Base-by-base conservation (phyloP, 306 rosid genomes). In the Lathyrus tuberosus region DNA sequence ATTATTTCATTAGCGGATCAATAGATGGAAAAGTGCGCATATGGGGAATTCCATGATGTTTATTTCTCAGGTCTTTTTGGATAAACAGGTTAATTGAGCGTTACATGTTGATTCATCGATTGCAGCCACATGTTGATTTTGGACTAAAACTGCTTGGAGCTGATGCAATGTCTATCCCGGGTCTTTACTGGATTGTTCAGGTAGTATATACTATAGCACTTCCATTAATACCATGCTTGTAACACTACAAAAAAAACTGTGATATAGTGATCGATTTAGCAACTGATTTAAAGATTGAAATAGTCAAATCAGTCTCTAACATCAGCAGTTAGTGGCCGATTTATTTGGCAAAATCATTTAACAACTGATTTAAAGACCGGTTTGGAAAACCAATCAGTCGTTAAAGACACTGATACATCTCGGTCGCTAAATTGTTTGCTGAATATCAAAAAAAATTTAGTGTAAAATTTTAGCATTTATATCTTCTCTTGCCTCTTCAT, bases 11-110 rank as follows among this genome's bases (percentile, higher is more conserved):
- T 62, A 95, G 96, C 41, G 99, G 99, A 77, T 95, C 96, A 26
- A 91, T 95, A 61, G 99, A 95, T 78, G 97, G 97, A 74, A 95
- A 95, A 86, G 91, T 95, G 66, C 99, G 99, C 72, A 86, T 95
- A 68, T 95, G 99, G 99, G 82, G 84, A 35, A 85, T 95, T 73
- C 65, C 65, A 51, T 74, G 30, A 60, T 69, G 11, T 63, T 65
- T 66, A 28, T 5, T 62, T 72, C 28, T 64, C 60, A 28, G 42
- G 13, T 10, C 10, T 35, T 35, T 35, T 35, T 35, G 40, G 10
- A 35, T 35, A 35, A 35, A 35, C 40, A 35, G 40, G 3, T 35
- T 35, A 35, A 35, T 7, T 7, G 10, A 35, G 10, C 10, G 3
- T 35, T 7, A 35, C 40, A 7, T 35, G 40, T 35, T 35, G 40